Evolutionary conservation across 2,329 filamentous ascomycete species (phyloP).

Genomic region (Fusarium nurragi): DNA sequence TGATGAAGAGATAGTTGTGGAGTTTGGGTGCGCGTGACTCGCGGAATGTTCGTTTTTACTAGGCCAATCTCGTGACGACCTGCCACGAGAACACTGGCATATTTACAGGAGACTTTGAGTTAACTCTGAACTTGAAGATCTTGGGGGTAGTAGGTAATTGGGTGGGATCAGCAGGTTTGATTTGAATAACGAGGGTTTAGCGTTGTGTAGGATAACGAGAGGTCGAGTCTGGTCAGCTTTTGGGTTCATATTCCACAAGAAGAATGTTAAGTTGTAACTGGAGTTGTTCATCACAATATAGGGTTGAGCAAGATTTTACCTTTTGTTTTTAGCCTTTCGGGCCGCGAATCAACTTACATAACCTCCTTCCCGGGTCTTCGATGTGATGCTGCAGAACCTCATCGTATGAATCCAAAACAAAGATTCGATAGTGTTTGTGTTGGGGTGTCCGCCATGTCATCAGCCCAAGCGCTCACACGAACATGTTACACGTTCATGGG

Average conservation of each 20-base stretch:
- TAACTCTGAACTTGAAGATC: neutral
- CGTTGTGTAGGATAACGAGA: neutral
- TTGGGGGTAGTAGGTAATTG: neutral
- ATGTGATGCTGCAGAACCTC: neutral
- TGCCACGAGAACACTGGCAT: constrained; percentile 6
- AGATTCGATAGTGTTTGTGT: neutral
- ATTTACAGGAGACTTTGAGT: neutral
- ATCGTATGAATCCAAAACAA: neutral
- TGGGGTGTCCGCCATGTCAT: neutral
- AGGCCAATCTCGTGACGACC: constrained; percentile 22
- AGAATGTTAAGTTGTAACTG: too few species aligned
- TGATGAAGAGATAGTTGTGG: constrained; percentile 11
- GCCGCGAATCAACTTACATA: neutral
- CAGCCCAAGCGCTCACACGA: constrained; percentile 15
- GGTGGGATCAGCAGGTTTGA: neutral
- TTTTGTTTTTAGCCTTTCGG: neutral
- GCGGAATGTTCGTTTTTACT: constrained; percentile 2
- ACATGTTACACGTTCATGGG: constrained; percentile 11
- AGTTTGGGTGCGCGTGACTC: constrained; percentile 28
- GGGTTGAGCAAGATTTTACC: neutral
- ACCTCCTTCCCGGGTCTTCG: neutral
- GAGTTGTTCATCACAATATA: too few species aligned
- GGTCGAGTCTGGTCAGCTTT: neutral
- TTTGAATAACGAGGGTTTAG: neutral
- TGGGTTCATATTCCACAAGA: too few species aligned